Evolutionary conservation across 768 basidiomycete species (phyloP), one percentile per base, ranked within the genome.

Genomic region (Lanmaoa rubissima): DNA sequence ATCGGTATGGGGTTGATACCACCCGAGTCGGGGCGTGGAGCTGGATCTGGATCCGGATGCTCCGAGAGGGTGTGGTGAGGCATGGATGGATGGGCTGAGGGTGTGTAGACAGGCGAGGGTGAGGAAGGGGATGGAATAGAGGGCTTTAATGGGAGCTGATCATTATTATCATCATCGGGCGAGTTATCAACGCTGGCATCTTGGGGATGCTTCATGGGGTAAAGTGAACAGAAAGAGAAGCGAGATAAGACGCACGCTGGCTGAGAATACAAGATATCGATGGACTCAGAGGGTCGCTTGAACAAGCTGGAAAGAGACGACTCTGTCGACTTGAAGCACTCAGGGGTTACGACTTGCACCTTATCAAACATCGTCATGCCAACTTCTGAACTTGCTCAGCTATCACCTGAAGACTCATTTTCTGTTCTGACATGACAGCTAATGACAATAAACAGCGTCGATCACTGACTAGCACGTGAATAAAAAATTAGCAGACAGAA

Each of bases 111-210:
- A 21, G 42, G 53, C 24, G 43, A 40, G 35, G 57, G 40, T 19
- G 58, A 59, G 14, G 31, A 26, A 19, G 47, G 32, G 24, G 42
- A 24, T 26, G 54, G 35, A 39, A 42, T 17, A 35, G 57, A 42
- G 38, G 61, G 21, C 13, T 59, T 63, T 56, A 62, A 62, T 46
- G 31, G 38, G 36, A 28, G 16, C 5, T 31, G 32, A 11, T 49
- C n/a, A 28, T 28, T 1, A 4, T 28, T 6, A 9, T 17, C 49
- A 17, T 51, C 39, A 10, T 24, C 21, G 21, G 42, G 14, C 16
- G 47, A 76, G 76, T 79, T 80, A 82, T 85, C 81, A 79, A 79
- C 77, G 69, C 28, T 28, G 6, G 28, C 28, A 28, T 62, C 68
- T 63, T 59, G 58, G 53, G 63, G 65, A 57, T 70, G 71, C 73